Evolutionary conservation across 345 rosid species (phyloP).

Genomic region (Sapria himalayana): DNA sequence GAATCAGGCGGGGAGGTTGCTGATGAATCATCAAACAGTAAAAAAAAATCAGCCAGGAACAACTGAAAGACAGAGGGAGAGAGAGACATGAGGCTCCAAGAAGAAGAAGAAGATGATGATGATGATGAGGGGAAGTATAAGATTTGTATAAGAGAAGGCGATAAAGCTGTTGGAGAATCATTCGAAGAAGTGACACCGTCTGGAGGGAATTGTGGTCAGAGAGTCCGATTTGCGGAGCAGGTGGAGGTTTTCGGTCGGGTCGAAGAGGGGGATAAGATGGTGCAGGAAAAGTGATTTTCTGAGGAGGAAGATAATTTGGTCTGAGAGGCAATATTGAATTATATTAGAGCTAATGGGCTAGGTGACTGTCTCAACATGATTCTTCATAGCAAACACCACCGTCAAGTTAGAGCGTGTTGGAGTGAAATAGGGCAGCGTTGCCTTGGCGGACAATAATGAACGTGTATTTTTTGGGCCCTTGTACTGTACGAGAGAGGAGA

Average conservation of each 20-base stretch:
- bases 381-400: slow-evolving; percentile 21
- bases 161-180: too few relatives aligned
- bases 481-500: slow-evolving; percentile 30
- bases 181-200: too few relatives aligned
- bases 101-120: too few relatives aligned
- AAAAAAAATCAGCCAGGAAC: too few relatives aligned
- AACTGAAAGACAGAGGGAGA: too few relatives aligned
- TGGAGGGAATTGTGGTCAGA: too few relatives aligned
- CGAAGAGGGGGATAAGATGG: slow-evolving; percentile 13
- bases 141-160: too few relatives aligned
- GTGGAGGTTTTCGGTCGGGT: slow-evolving; percentile 26
- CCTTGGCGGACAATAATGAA: slow-evolving; percentile 33
- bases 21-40: too few relatives aligned
- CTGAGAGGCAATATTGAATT: slow-evolving; percentile 27
- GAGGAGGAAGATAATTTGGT: slow-evolving; percentile 44
- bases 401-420: slow-evolving; percentile 35
- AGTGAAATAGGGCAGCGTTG: slow-evolving; percentile 43
- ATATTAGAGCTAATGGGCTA: slow-evolving; percentile 28
- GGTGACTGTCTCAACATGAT: slow-evolving; percentile 51
- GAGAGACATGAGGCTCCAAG: too few relatives aligned
- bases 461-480: slow-evolving; percentile 41
- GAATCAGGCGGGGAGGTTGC: too few relatives aligned
- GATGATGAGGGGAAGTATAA: too few relatives aligned
- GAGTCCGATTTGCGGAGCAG: slow-evolving; percentile 40
- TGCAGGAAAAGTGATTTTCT: slow-evolving; percentile 52